Evolutionary conservation across 2,329 filamentous ascomycete genomes (phyloP).

Genomic region (Taxawa tesnikishii): DNA sequence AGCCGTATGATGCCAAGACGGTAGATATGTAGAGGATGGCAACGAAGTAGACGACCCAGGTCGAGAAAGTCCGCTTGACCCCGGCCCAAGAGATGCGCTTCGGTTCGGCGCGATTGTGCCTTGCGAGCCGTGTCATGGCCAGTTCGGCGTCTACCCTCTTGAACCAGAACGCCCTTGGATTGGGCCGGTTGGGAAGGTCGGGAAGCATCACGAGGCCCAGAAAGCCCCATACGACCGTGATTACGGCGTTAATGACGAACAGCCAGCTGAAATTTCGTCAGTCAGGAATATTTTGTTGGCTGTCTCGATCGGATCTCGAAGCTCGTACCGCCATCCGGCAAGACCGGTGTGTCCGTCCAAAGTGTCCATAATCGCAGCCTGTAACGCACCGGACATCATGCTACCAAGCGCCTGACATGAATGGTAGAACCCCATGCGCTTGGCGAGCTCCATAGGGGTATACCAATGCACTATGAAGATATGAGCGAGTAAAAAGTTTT

Average conservation of each 20-base stretch:
- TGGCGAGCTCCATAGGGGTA: constrained; percentile 12
- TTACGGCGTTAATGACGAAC: too few relatives aligned
- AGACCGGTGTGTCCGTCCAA: constrained; percentile 19
- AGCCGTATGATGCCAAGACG: constrained; percentile 35
- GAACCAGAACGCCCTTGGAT: constrained; percentile 33
- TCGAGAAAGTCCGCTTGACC: constrained; percentile 29
- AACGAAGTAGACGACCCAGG: constrained; percentile 35
- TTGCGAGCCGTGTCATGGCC: constrained; percentile 30
- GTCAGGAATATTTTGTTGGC: too few relatives aligned
- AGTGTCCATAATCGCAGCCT: constrained; percentile 18
- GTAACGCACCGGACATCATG: constrained; percentile 14
- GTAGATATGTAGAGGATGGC: constrained; percentile 32
- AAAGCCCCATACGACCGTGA: constrained; percentile 23
- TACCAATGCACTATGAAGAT: too few relatives aligned
- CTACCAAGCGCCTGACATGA: constrained; percentile 14
- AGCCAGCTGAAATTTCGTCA: too few relatives aligned
- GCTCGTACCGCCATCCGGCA: constrained; percentile 23
- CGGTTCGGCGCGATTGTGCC: constrained; percentile 32
- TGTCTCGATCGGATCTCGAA: too few relatives aligned
- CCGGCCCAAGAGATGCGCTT: constrained; percentile 33
- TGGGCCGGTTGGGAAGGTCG: constrained; percentile 23
- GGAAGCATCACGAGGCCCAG: constrained; percentile 24
- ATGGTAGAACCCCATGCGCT: constrained; percentile 14
- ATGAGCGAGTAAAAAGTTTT: too few relatives aligned
- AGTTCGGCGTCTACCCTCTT: constrained; percentile 27